Evolutionary conservation across 2,329 filamentous ascomycete genomes (phyloP).

Genomic region (Penicillium sp.): DNA sequence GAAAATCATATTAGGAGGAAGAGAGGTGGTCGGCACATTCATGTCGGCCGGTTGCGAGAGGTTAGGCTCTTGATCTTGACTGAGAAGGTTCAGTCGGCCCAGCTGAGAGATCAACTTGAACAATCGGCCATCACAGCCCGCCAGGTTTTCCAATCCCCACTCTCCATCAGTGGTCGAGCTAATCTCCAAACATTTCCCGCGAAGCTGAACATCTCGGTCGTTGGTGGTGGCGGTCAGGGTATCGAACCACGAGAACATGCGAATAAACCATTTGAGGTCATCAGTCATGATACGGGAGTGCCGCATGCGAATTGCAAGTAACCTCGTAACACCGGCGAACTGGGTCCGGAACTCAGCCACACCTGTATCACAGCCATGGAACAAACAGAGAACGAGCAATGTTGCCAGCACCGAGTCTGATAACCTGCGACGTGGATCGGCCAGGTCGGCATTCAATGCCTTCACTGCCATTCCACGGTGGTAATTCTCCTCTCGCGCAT

Average conservation of each 20-base stretch:
- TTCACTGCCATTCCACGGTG: slow-evolving; percentile 85
- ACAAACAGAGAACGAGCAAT: slow-evolving; percentile 84
- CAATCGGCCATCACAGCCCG: slow-evolving; percentile 82
- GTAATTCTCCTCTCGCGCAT: slow-evolving; percentile 75
- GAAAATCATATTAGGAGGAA: slow-evolving; percentile 41
- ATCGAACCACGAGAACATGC: slow-evolving; percentile 93
- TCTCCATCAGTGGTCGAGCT: slow-evolving; percentile 67
- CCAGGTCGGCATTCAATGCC: slow-evolving; percentile 81
- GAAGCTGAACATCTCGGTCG: slow-evolving; percentile 82
- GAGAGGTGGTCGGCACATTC: slow-evolving; percentile 30
- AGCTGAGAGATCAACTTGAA: slow-evolving; percentile 86
- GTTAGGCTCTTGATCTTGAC: slow-evolving; percentile 62
- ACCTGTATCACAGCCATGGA: slow-evolving; percentile 90
- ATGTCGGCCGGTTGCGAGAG: slow-evolving; percentile 30
- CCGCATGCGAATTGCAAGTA: slow-evolving; percentile 75
- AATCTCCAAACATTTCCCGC: slow-evolving; percentile 65
- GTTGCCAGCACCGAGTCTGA: slow-evolving; percentile 89
- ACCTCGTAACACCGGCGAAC: slow-evolving; percentile 89
- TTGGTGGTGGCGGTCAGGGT: slow-evolving; percentile 91
- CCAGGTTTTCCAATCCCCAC: slow-evolving; percentile 79
- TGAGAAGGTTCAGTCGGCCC: slow-evolving; percentile 81
- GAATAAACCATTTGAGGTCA: slow-evolving; percentile 77
- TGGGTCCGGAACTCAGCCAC: slow-evolving; percentile 93
- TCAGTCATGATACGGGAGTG: slow-evolving; percentile 67
- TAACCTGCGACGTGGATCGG: slow-evolving; percentile 72